Evolutionary conservation across 148 eudicot genomes (phyloP), one percentile per base, ranked within the genome.

Genomic region (Chenopodium berlandieri): DNA sequence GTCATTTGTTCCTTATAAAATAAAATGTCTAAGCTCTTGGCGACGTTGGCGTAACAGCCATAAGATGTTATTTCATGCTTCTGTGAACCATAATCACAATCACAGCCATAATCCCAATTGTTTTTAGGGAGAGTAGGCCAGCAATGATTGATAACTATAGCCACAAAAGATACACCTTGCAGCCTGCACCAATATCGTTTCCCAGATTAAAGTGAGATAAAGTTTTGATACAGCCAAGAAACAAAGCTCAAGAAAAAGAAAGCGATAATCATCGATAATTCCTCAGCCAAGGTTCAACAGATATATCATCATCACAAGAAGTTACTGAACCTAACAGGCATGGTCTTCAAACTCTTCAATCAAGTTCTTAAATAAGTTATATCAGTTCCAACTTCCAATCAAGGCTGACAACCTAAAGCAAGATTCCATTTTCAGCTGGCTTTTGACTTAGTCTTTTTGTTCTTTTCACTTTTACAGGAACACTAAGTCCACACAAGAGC

Each of bases 111-210:
- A n/a, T n/a, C n/a, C n/a, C n/a, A n/a, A n/a, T n/a, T n/a, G 34
- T 32, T 82, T 31, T 69, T 40, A 3, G 97, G 97, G 47, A 92
- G 89, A 77, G 90, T 86, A 22, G 87, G 92, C 97, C 97, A 94
- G 58, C 89, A 86, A 78, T 87, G 92, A 75, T 94, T 94, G 63
- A 94, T 81, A 37, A 84, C 87, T 4, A 93, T 89, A 64, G 90
- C 94, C 82, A 94, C 83, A 23, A 0, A 83, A 9, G 90, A 94
- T 27, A 83, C 93, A 1, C 97, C 94, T 31, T 90, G 88, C 81
- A 94, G 87, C 92, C 97, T 94, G 88, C 81, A 80, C 46, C 3
- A 74, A 20, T 75, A 31, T 40, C 73, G 75, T 68, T 60, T n/a
- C 30, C 63, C 1, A 54, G 78, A 47, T 22, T 68, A 81, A 44